These are phyloP conservation scores for Kluyveromyces lactis DNA, from an alignment of 805 yeast species.

Conservation along the genomic window DNA sequence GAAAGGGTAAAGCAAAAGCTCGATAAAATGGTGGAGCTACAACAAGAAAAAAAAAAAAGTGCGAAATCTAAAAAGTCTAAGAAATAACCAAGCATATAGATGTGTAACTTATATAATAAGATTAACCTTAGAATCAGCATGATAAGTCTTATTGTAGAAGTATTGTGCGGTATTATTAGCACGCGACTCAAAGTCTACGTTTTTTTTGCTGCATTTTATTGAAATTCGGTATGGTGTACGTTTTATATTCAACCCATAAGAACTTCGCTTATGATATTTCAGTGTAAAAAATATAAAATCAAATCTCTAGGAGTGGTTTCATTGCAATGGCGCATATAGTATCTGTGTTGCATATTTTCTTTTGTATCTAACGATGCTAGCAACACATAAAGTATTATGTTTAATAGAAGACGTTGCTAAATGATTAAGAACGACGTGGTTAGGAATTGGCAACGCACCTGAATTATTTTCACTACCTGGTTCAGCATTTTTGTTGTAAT, in stretches of 20 bases:
- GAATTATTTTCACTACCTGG: conserved; percentile 54
- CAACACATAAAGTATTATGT: conserved; percentile 89
- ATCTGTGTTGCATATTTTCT: conserved; percentile 88
- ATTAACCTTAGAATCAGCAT: too few species aligned
- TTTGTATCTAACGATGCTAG: conserved; percentile 81
- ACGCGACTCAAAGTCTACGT: too few species aligned
- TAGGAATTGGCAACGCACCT: conserved; percentile 88
- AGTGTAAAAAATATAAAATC: too few species aligned
- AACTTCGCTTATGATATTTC: too few species aligned
- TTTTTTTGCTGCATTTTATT: too few species aligned
- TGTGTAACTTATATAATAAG: conserved; percentile 1
- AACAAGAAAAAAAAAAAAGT: conserved; percentile 14
- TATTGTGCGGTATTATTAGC: too few species aligned
- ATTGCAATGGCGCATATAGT: conserved; percentile 76
- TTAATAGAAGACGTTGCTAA: conserved; percentile 93
- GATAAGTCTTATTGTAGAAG: too few species aligned
- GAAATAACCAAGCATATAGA: conserved; percentile 3
- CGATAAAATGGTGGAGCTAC: conserved; percentile 34
- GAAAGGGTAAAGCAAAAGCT: conserved; percentile 51
- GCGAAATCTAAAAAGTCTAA: conserved; percentile 18
- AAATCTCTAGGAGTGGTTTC: too few species aligned
- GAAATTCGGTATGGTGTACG: too few species aligned
- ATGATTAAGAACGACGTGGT: conserved; percentile 89
- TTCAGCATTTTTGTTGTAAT: conserved; percentile 34
- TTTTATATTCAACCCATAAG: too few species aligned